Conservation (phyloP, 148 eudicot genomes). For the Heliamphora exappendiculata region DNA sequence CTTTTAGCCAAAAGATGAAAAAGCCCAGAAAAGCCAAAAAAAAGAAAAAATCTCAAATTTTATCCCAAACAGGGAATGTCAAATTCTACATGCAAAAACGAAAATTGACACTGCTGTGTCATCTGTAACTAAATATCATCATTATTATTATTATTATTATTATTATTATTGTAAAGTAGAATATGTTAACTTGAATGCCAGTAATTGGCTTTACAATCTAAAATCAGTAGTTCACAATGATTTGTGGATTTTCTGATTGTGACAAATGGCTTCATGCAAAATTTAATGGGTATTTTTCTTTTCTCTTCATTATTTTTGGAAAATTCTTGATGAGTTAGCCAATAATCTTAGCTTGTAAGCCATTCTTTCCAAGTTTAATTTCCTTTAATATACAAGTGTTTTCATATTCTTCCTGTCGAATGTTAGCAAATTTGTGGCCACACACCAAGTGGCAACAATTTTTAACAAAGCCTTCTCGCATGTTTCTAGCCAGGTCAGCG, state of each 20-base stretch:
- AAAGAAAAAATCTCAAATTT: too few relatives aligned
- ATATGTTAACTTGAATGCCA: not conserved
- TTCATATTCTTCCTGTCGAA: not conserved
- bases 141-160: too few relatives aligned
- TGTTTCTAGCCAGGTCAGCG: slow-evolving; percentile 49
- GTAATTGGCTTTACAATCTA: not conserved
- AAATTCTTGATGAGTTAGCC: not conserved
- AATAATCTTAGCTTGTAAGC: not conserved
- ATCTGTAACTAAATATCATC: not conserved
- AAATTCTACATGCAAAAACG: not conserved
- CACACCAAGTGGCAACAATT: not conserved
- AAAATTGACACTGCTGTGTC: not conserved
- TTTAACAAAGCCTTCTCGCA: slow-evolving; percentile 1
- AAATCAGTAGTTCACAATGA: not conserved
- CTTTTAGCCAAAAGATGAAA: too few relatives aligned
- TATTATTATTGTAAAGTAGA: too few relatives aligned
- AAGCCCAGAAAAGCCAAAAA: too few relatives aligned
- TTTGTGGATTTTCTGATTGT: not conserved
- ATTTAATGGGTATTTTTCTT: not conserved
- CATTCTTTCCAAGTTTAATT: not conserved
- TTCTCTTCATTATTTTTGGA: not conserved
- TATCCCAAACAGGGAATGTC: too few relatives aligned
- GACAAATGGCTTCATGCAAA: too few relatives aligned
- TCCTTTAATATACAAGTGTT: too few relatives aligned
- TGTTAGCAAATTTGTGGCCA: slow-evolving; percentile 8